Evolutionary conservation across 768 basidiomycete species (phyloP), one percentile per base, ranked within the genome.

Genomic region (Podaxis carcinomalis): DNA sequence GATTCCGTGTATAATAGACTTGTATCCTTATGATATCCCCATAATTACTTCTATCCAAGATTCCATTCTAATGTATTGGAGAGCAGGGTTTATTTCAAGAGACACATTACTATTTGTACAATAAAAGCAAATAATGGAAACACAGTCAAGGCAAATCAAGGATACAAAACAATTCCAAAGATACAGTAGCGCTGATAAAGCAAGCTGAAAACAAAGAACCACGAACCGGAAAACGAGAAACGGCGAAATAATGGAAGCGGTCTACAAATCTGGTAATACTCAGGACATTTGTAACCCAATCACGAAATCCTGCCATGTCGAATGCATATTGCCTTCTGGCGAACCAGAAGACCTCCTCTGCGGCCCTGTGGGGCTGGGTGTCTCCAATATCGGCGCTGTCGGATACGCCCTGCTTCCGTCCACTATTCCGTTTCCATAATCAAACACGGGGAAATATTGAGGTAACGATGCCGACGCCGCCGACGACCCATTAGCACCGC

Each of bases 391-490:
- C 44, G 59, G 47, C 13, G 59, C 58, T 27, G 57, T 16, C 50
- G 61, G 36, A 53, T 57, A 36, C 46, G 53, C 51, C 36, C 62
- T 56, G 47, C 55, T 66, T 10, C 65, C 64, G 59, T 64, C 68
- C 49, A 67, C 62, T 67, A 70, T 61, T 65, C 72, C 69, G 46
- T 69, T 72, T 21, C 78, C 81, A 68, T 90, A 90, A 69, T 90
- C 89, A 65, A 87, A 90, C 35, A 90, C 88, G 1, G 87, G 81
- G 79, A 91, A 90, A 66, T 90, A 90, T 67, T 80, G 83, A 13
- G 88, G 89, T 74, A 86, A 83, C 39, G 68, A 56, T 5, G 63
- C 62, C 70, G 42, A 57, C 64, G 52, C 58, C 35, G 11, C 54
- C 28, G 47, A 50, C 36, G 42, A 49, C 40, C 60, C 47, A 39